Percentiles rank a stretch among this genome's conserved stretches.
These are phyloP conservation scores for Metarhizium brunneum DNA, from an alignment of 2,329 filamentous ascomycete genomes.

Conservation along the genomic window DNA sequence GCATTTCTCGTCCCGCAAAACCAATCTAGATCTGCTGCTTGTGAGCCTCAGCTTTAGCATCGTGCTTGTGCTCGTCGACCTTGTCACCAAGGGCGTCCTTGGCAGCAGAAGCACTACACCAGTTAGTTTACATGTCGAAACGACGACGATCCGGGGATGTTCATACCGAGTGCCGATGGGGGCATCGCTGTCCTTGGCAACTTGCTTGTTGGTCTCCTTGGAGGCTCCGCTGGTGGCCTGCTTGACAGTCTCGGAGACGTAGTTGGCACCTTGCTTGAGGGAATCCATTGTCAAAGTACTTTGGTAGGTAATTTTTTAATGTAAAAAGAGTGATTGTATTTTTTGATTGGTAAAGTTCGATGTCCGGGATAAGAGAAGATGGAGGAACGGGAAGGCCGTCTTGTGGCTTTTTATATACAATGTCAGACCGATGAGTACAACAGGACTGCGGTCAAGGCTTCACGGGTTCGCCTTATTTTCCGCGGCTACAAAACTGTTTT, in stretches of 20 bases:
- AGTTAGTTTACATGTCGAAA: conserved; percentile 1
- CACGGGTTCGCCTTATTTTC: background rate
- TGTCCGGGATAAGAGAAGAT: background rate
- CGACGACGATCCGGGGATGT: background rate
- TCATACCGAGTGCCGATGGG: conserved; percentile 42
- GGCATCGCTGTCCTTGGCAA: conserved; percentile 53
- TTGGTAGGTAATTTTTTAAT: conserved; percentile 4
- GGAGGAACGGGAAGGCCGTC: background rate
- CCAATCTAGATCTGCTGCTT: conserved; percentile 28
- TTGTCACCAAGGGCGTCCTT: conserved; percentile 41
- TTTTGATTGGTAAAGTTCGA: conserved; percentile 3
- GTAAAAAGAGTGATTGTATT: background rate
- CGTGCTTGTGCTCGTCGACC: conserved; percentile 30
- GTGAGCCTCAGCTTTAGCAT: conserved; percentile 30
- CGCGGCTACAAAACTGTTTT: background rate
- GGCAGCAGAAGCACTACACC: conserved; percentile 32
- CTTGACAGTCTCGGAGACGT: conserved; percentile 54
- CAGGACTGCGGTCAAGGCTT: background rate
- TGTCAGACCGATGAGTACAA: background rate
- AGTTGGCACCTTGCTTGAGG: conserved; percentile 55
- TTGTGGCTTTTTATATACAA: conserved; percentile 7
- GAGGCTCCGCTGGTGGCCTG: conserved; percentile 43
- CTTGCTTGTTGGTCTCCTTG: conserved; percentile 63
- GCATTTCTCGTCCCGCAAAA: background rate
- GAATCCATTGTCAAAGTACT: conserved; percentile 34